phyloP scores from a whole-genome alignment of 176 grass and related monocot species.

The Pontederia paniculata region DNA sequence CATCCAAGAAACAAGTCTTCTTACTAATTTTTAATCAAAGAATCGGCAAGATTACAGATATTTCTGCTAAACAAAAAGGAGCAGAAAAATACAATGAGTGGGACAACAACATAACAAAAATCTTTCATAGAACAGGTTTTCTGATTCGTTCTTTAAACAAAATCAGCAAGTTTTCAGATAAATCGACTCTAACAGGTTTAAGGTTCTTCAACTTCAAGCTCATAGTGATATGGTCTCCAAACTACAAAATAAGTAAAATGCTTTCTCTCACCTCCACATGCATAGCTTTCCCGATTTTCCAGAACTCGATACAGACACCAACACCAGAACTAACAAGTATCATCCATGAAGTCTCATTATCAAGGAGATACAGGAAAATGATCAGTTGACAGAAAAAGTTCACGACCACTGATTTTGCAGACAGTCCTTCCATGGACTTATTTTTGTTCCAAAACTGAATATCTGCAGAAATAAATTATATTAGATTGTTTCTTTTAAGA shows the following conservation, averaged over 20 bases:
- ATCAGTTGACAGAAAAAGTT: constrained; percentile 89
- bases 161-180: no score
- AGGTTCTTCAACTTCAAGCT: neutral
- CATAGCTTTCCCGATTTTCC: constrained; percentile 99
- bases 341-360: constrained; percentile 99
- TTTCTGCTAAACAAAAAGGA: no score
- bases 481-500: neutral
- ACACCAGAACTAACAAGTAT: constrained; percentile 91
- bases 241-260: constrained; percentile 5
- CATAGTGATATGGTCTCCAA: neutral
- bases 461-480: constrained; percentile 31
- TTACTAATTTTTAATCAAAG: no score
- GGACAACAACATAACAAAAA: no score
- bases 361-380: constrained; percentile 89
- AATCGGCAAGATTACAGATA: no score
- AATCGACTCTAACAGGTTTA: no score
- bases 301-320: constrained; percentile 97
- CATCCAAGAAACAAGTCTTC: no score
- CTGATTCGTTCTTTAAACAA: no score
- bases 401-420: constrained; percentile 96
- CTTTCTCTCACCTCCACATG: constrained; percentile 62
- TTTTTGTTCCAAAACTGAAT: constrained; percentile 99
- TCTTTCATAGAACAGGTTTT: no score
- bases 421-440: constrained; percentile 98
- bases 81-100: no score